These are phyloP conservation scores for Nitzschia putrida DNA, from an alignment of 108 stramenopile species.

Conservation along the genomic window DNA sequence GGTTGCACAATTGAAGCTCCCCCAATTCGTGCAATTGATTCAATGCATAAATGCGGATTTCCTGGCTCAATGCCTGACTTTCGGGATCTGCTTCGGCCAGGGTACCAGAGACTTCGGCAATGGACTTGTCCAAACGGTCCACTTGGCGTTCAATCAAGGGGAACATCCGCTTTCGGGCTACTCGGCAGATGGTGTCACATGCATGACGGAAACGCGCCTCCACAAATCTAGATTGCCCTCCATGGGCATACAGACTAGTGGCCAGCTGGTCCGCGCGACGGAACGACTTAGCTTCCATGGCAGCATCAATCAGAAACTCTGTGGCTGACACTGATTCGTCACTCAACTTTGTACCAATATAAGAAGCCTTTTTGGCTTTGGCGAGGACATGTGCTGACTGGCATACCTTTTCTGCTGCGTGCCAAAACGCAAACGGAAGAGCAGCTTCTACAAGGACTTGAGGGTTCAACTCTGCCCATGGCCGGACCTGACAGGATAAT, in stretches of 20 bases:
- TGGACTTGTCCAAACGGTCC: slow-evolving; percentile 63
- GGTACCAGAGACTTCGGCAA: not conserved
- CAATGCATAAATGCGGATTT: slow-evolving; percentile 64
- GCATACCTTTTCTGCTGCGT: slow-evolving; percentile 64
- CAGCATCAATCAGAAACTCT: slow-evolving; percentile 58
- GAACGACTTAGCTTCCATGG: slow-evolving; percentile 57
- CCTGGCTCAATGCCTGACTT: not conserved
- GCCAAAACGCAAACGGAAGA: slow-evolving; percentile 56
- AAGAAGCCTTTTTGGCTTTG: not conserved
- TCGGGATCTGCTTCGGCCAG: not conserved
- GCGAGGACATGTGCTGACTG: slow-evolving; percentile 40
- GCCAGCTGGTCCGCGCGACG: slow-evolving; percentile 68
- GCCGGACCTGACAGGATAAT: slow-evolving; percentile 53
- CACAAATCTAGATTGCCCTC: slow-evolving; percentile 64
- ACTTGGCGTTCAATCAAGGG: slow-evolving; percentile 73
- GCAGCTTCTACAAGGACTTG: slow-evolving; percentile 49
- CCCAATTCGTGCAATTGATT: slow-evolving; percentile 49
- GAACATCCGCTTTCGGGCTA: slow-evolving; percentile 50
- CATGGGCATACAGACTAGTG: slow-evolving; percentile 53
- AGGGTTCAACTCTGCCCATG: slow-evolving; percentile 50
- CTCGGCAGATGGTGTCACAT: slow-evolving; percentile 70
- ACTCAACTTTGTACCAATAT: not conserved
- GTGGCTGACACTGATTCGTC: slow-evolving; percentile 31
- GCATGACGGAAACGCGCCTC: slow-evolving; percentile 72
- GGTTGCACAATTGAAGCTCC: slow-evolving; percentile 43